These are phyloP conservation scores for Colletotrichum sp. DNA, from an alignment of 2,329 filamentous ascomycete genomes.

Conservation along the genomic window DNA sequence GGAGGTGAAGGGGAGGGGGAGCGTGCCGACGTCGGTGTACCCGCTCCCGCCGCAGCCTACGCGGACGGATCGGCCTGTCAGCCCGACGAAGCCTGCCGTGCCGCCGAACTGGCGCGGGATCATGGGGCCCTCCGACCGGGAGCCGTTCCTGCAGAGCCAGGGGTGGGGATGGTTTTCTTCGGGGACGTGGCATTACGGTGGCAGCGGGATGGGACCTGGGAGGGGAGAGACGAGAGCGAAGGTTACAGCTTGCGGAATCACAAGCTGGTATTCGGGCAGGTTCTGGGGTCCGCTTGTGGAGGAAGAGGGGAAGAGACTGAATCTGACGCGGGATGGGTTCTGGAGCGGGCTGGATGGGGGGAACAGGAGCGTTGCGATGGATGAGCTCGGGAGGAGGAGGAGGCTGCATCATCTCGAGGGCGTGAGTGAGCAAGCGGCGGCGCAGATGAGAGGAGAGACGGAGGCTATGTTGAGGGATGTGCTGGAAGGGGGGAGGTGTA, in stretches of 20 bases:
- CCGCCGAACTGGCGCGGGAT: slow-evolving; percentile 41
- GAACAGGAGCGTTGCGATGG: slow-evolving; percentile 32
- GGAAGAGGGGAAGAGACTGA: slow-evolving; percentile 41
- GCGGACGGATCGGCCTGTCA: slow-evolving; percentile 35
- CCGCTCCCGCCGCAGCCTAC: slow-evolving; percentile 41
- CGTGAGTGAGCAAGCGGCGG: slow-evolving; percentile 35
- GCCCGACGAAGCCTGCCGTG: slow-evolving; percentile 35
- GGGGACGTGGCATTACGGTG: slow-evolving; percentile 47
- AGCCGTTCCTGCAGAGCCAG: slow-evolving; percentile 45
- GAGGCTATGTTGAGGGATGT: slow-evolving; percentile 32
- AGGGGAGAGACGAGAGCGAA: slow-evolving; percentile 46
- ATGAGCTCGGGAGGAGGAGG: slow-evolving; percentile 38
- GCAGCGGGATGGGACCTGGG: slow-evolving; percentile 39
- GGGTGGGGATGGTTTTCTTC: slow-evolving; percentile 51
- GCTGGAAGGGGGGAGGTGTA: slow-evolving; percentile 29
- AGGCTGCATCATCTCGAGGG: slow-evolving; percentile 39
- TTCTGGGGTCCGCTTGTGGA: slow-evolving; percentile 27
- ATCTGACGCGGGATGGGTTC: slow-evolving; percentile 43
- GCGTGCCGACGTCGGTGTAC: slow-evolving; percentile 32
- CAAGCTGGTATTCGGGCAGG: slow-evolving; percentile 49
- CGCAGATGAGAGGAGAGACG: slow-evolving; percentile 34
- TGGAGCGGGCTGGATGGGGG: slow-evolving; percentile 36
- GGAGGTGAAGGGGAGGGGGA: background rate
- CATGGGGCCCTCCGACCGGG: slow-evolving; percentile 25
- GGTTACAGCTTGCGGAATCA: slow-evolving; percentile 44